Evolutionary conservation across 345 rosid genomes (phyloP).

Genomic region (Sisymbrium altissimum): DNA sequence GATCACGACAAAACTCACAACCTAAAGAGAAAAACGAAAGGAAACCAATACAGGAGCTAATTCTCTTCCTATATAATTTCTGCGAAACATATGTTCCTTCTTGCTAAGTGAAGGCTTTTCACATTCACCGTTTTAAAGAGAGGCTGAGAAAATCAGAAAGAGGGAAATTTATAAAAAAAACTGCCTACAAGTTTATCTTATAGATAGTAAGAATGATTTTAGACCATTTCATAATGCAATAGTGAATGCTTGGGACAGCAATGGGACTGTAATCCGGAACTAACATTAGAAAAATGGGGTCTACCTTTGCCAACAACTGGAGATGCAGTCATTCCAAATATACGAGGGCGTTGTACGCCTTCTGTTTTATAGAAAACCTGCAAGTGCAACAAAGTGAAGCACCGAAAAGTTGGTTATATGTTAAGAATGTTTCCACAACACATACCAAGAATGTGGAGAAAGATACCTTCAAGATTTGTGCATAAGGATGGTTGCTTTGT

Average conservation of each 20-base stretch:
- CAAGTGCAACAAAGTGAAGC: conserved; percentile 30
- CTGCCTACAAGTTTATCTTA: conserved; percentile 6
- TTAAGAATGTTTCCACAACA: conserved; percentile 10
- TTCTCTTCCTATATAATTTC: conserved; percentile 3
- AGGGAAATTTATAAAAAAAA: background rate
- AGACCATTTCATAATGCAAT: background rate
- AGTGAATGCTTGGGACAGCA: background rate
- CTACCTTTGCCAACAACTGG: conserved; percentile 92
- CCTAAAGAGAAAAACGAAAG: background rate
- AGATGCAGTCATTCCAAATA: conserved; percentile 99
- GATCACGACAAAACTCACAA: conserved; percentile 9
- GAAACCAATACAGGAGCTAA: conserved; percentile 15
- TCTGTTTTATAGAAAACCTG: conserved; percentile 68
- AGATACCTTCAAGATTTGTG: conserved; percentile 84
- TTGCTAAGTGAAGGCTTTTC: background rate
- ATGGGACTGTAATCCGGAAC: conserved; percentile 1
- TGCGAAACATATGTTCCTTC: background rate
- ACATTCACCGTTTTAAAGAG: background rate
- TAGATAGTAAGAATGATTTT: background rate
- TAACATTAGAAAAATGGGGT: conserved; percentile 2
- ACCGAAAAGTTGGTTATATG: conserved; percentile 17
- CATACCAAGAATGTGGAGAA: conserved; percentile 18
- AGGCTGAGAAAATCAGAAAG: background rate
- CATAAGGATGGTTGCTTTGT: conserved; percentile 81
- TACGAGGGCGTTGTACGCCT: conserved; percentile 54